Base-by-base conservation (phyloP, 2,329 filamentous ascomycete species). In the Alternaria sp. region DNA sequence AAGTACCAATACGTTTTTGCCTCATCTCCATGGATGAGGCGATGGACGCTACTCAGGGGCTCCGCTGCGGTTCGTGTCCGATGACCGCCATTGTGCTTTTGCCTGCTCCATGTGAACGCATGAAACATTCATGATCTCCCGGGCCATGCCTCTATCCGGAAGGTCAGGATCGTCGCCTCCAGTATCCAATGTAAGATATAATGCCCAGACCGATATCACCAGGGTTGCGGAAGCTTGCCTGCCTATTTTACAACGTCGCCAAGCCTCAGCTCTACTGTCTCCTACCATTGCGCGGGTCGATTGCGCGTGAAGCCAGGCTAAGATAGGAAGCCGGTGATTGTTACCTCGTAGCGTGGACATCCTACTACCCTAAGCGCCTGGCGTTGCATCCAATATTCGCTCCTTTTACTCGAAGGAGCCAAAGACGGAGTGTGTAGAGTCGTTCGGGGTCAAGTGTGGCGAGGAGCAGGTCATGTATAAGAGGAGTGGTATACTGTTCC, bases 221-320 rank as follows among this genome's bases (percentile, higher is more conserved):
- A 40, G 63, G 61, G 45, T 45, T 21, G 13, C n/a, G 11, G 53
- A 44, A 50, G 26, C 45, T 62, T 57, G 59, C 67, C 65, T 65
- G 63, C 65, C 65, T 68, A 62, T 54, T 68, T 51, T 33, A 58
- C 52, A 39, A 51, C 52, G 33, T 63, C 36, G 63, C 65, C 65
- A 66, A 66, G 65, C 58, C 42, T 48, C 45, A 39, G 34, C 39
- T 48, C 29, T 58, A 45, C 44, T 33, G 36, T 34, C 13, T 57
- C 50, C 56, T 56, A 58, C 41, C 51, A 44, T 26, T 51, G 36
- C 54, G 51, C 51, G 39, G 53, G 48, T 28, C 23, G 52, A 21
- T 50, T 62, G 48, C 46, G 39, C 49, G 46, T 49, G 54, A 50
- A 44, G 51, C 49, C 48, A 58, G 53, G 29, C 60, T 51, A 34